These are phyloP conservation scores for Zoysia matrella DNA, from an alignment of 202 grass and related monocot genomes.

Conservation along the genomic window DNA sequence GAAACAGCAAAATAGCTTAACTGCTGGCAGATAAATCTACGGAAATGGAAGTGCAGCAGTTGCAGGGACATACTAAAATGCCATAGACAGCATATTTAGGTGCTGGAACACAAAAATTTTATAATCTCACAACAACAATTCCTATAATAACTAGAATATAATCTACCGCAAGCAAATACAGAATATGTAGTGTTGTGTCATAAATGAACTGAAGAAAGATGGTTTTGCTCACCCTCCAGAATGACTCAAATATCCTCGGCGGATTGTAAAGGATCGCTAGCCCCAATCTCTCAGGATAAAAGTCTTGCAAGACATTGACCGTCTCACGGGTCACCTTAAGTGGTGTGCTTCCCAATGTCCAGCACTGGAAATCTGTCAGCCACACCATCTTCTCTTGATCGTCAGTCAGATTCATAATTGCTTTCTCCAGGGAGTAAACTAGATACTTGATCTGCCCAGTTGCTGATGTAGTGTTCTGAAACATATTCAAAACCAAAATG, in stretches of 20 bases:
- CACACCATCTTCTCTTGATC: constrained; percentile 86
- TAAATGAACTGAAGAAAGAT: constrained; percentile 27
- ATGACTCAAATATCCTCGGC: constrained; percentile 84
- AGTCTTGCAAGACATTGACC: constrained; percentile 70
- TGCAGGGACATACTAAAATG: too few species aligned
- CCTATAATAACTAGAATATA: background rate
- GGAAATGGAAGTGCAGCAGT: background rate
- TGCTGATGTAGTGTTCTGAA: constrained; percentile 67
- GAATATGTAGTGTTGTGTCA: background rate
- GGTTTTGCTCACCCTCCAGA: constrained; percentile 64
- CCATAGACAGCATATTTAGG: background rate
- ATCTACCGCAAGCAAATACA: background rate
- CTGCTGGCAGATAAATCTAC: constrained; percentile 10
- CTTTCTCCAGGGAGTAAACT: constrained; percentile 83
- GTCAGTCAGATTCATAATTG: constrained; percentile 60
- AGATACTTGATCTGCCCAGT: constrained; percentile 82
- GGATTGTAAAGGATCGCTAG: constrained; percentile 81
- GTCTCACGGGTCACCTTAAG: constrained; percentile 74
- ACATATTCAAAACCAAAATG: constrained; percentile 6
- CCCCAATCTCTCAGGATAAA: constrained; percentile 83
- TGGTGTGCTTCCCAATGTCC: constrained; percentile 69
- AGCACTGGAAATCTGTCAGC: constrained; percentile 77
- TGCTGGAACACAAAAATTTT: too few species aligned
- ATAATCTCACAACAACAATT: background rate
- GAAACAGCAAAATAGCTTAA: background rate